Conservation (phyloP, 257 asterid genomes). For the Paraleonurus japonicus region DNA sequence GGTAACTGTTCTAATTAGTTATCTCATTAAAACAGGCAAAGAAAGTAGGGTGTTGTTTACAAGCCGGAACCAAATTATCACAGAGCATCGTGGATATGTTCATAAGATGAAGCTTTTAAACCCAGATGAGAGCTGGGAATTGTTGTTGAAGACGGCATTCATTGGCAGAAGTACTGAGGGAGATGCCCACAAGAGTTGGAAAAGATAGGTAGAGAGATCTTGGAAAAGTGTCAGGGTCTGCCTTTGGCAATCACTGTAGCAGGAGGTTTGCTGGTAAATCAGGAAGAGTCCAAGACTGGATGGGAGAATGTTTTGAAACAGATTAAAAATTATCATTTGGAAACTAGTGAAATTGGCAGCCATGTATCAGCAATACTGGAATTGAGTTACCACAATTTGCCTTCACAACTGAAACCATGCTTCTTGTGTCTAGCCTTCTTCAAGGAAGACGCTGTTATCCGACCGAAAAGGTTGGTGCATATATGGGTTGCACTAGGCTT, state of each 20-base stretch:
- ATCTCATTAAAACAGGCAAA: neutral
- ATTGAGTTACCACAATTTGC: too few relatives aligned
- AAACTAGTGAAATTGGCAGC: neutral
- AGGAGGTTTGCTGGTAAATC: conserved; percentile 29
- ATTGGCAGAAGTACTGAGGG: neutral
- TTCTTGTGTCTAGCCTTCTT: too few relatives aligned
- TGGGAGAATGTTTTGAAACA: conserved; percentile 25
- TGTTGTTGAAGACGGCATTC: conserved; percentile 28
- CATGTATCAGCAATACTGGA: neutral
- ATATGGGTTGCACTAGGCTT: neutral
- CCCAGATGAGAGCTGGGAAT: conserved; percentile 29
- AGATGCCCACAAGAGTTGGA: conserved; percentile 22
- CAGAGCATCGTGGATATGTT: neutral
- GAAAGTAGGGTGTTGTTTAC: conserved; percentile 2
- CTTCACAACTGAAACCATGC: too few relatives aligned
- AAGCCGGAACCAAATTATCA: neutral
- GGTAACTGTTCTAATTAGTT: too few relatives aligned
- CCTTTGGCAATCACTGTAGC: conserved; percentile 28
- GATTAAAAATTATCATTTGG: neutral
- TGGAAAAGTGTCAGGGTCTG: conserved; percentile 27
- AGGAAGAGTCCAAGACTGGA: neutral
- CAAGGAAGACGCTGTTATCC: too few relatives aligned
- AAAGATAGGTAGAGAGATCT: conserved; percentile 17
- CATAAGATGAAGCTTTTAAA: neutral
- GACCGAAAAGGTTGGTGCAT: neutral